These are phyloP conservation scores for Coemansia asiatica DNA, from an alignment of 192 early-diverging fungal species.

Conservation along the genomic window DNA sequence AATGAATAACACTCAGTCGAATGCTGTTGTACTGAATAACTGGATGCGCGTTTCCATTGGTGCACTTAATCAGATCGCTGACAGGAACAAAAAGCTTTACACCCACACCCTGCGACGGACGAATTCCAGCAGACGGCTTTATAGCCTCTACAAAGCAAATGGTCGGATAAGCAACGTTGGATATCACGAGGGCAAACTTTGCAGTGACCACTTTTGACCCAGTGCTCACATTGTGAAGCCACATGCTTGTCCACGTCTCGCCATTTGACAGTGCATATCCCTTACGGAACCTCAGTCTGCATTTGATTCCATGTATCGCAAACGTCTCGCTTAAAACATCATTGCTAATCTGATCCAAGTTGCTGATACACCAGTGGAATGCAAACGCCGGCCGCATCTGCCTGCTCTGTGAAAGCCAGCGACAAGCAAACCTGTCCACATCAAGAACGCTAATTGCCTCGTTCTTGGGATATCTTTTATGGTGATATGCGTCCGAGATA, in stretches of 20 bases:
- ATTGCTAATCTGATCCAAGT: slow-evolving; percentile 1
- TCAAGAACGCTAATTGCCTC: slow-evolving; percentile 23
- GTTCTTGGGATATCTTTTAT: background rate
- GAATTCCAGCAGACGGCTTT: slow-evolving; percentile 18
- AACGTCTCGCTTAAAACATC: slow-evolving; percentile 29
- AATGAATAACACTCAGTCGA: slow-evolving; percentile 10
- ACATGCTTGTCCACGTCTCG: slow-evolving; percentile 32
- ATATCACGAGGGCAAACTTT: slow-evolving; percentile 23
- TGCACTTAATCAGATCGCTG: slow-evolving; percentile 3
- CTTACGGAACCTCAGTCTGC: slow-evolving; percentile 21
- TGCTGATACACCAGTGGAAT: slow-evolving; percentile 23
- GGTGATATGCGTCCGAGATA: slow-evolving; percentile 7
- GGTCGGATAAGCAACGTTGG: slow-evolving; percentile 27
- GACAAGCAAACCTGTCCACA: slow-evolving; percentile 19
- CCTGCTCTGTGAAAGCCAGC: slow-evolving; percentile 11
- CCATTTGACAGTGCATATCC: slow-evolving; percentile 21
- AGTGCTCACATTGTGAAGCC: slow-evolving; percentile 29
- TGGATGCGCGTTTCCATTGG: background rate
- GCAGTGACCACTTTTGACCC: slow-evolving; percentile 15
- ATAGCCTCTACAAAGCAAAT: slow-evolving; percentile 16
- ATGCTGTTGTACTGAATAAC: slow-evolving; percentile 11
- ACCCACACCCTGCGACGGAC: slow-evolving; percentile 30
- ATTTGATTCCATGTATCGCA: slow-evolving; percentile 22
- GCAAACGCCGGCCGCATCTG: slow-evolving; percentile 4
- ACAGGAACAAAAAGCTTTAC: slow-evolving; percentile 20